phyloP scores from a whole-genome alignment of 495 filamentous ascomycete genomes.

The Neohortaea acidophila region DNA sequence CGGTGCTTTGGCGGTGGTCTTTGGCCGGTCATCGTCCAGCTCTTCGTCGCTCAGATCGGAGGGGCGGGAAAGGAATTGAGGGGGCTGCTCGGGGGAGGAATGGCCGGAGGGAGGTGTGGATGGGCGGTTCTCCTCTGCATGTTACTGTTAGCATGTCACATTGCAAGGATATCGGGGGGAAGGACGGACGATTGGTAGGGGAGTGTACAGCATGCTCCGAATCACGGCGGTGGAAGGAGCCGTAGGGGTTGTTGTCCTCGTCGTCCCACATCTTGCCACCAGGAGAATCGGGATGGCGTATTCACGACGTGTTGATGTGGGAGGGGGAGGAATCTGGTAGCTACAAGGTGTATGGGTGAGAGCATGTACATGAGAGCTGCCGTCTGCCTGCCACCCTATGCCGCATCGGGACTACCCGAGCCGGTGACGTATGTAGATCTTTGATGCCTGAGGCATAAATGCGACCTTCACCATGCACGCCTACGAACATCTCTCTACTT shows the following conservation, averaged over 20 bases:
- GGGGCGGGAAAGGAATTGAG: conserved; percentile 44
- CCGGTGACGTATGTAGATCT: too few species aligned
- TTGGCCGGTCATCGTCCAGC: conserved; percentile 35
- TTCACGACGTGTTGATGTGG: too few species aligned
- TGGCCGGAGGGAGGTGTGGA: conserved; percentile 29
- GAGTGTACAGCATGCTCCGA: conserved; percentile 54
- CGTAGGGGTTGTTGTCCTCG: conserved; percentile 89
- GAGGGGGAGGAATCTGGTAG: too few species aligned
- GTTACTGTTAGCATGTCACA: not conserved
- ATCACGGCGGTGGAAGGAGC: conserved; percentile 72
- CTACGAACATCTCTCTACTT: too few species aligned
- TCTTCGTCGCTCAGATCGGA: conserved; percentile 47
- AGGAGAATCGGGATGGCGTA: too few species aligned
- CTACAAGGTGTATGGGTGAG: too few species aligned
- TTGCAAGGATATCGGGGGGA: not conserved
- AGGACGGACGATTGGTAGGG: conserved; percentile 31
- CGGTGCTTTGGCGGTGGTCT: conserved; percentile 27
- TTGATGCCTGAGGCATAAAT: too few species aligned
- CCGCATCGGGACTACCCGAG: too few species aligned
- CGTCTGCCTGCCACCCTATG: too few species aligned
- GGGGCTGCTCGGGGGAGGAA: conserved; percentile 30
- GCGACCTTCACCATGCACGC: too few species aligned
- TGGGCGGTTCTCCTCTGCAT: conserved; percentile 25
- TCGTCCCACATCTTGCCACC: conserved; percentile 62
- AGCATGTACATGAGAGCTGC: too few species aligned